phyloP scores from a whole-genome alignment of 345 rosid genomes.

The Corymbia maculata region DNA sequence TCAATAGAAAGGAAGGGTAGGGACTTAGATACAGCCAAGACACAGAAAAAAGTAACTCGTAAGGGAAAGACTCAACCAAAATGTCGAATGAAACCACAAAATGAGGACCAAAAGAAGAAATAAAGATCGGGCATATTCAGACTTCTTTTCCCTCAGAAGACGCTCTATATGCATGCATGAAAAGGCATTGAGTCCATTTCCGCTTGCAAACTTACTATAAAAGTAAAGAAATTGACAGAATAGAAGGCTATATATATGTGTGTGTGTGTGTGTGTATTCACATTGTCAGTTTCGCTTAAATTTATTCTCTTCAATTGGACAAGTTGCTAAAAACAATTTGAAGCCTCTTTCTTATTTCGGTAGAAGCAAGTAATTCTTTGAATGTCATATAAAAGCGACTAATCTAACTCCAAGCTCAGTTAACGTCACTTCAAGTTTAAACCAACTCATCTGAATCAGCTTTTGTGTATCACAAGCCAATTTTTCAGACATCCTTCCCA shows the following conservation, averaged over 20 bases:
- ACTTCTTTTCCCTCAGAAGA: not conserved
- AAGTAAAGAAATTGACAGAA: not conserved
- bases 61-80: no score
- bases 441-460: not conserved
- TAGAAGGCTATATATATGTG: not conserved
- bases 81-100: not conserved
- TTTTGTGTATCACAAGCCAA: not conserved
- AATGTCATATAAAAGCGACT: not conserved
- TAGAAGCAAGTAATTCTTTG: not conserved
- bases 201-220: not conserved
- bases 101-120: not conserved
- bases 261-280: no score
- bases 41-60: no score
- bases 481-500: not conserved
- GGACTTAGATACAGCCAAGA: not conserved
- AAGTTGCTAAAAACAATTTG: not conserved
- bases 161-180: not conserved
- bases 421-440: no score
- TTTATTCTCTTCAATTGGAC: not conserved
- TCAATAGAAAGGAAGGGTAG: not conserved
- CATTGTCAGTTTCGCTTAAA: not conserved
- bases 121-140: not conserved
- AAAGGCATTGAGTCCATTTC: not conserved
- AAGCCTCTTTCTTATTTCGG: not conserved
- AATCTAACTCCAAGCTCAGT: not conserved